Conservation (phyloP, 306 rosid genomes). For the Fagus crenata region DNA sequence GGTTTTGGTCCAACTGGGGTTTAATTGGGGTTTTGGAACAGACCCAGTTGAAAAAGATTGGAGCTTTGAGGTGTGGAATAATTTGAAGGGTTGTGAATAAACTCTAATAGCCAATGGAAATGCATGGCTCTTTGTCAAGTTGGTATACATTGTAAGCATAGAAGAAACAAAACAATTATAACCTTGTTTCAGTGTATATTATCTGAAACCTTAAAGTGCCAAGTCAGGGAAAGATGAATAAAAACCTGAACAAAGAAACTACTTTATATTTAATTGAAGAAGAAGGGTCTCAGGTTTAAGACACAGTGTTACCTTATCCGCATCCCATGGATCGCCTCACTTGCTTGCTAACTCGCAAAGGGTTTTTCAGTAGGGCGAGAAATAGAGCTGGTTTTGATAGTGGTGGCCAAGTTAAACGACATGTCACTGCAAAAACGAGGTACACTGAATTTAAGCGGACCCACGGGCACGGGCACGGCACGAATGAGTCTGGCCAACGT, state of each 20-base stretch:
- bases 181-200: neutral
- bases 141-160: constrained; percentile 46
- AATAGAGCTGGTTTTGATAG: neutral
- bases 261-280: neutral
- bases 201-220: constrained; percentile 5
- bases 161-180: neutral
- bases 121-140: constrained; percentile 51
- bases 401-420: neutral
- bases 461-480: too few species aligned
- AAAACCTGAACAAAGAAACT: neutral
- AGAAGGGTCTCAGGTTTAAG: neutral
- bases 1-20: constrained; percentile 30
- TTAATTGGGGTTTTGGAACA: constrained; percentile 42
- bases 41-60: constrained; percentile 41
- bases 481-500: too few species aligned
- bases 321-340: neutral
- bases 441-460: too few species aligned
- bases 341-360: neutral
- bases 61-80: constrained; percentile 34
- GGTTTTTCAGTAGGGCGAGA: neutral
- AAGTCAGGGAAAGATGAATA: neutral
- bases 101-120: constrained; percentile 60
- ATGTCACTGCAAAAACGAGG: neutral
- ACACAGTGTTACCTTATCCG: constrained; percentile 32
- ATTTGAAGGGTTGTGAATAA: constrained; percentile 48